phyloP scores from a whole-genome alignment of 257 asterid species.

The Solanum dulcamara region DNA sequence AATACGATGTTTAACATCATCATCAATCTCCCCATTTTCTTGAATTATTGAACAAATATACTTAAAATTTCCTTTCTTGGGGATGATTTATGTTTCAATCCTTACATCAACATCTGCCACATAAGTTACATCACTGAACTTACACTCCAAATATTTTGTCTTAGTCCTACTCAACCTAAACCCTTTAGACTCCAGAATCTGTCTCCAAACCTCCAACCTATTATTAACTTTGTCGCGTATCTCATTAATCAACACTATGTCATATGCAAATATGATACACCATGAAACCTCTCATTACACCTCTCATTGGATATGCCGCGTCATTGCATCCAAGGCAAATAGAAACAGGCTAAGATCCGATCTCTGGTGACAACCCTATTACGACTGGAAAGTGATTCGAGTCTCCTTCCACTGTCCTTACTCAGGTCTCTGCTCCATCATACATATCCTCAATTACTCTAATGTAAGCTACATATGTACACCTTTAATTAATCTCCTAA shows the following conservation, averaged over 20 bases:
- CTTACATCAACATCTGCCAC: background rate
- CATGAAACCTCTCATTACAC: background rate
- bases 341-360: too few relatives aligned
- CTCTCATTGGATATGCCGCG: background rate
- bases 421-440: background rate
- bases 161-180: background rate
- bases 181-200: background rate
- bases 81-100: background rate
- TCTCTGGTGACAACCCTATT: background rate
- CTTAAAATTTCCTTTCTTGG: background rate
- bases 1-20: background rate
- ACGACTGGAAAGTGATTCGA: background rate
- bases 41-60: background rate
- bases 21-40: background rate
- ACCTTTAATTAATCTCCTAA: background rate
- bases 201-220: background rate
- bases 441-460: too few relatives aligned
- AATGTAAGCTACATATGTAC: background rate
- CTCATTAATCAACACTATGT: background rate
- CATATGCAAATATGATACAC: background rate
- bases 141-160: background rate
- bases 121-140: background rate
- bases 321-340: too few relatives aligned
- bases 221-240: background rate
- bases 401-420: background rate